Evolutionary conservation across 176 grass and related monocot genomes (phyloP), one percentile per base, ranked within the genome.

Genomic region (Bromus sterilis): DNA sequence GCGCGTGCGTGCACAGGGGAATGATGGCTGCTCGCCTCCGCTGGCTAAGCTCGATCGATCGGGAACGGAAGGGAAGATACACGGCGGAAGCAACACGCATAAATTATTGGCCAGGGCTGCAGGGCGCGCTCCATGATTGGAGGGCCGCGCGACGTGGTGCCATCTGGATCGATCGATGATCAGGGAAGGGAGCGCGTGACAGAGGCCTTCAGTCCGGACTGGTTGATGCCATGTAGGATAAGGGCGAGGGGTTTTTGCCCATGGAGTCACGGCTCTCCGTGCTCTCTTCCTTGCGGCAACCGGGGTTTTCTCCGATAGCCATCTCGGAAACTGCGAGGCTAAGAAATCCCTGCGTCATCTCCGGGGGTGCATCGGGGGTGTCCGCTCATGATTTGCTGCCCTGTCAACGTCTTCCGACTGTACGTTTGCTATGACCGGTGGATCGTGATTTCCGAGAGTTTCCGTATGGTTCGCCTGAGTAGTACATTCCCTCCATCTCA

Each of bases 221-320:
- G 40, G 7, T 13, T 2, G 78, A 1, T 41, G 80, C 80, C 80
- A 83, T 79, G 77, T 78, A 5, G 36, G 76, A 32, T 23, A 4
- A 26, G 72, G 33, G 60, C 24, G 59, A 4, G 5, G 44, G 5
- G 1, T 16, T 57, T 69, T 84, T 81, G 82, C 53, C 82, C 78
- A n/a, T 71, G 82, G 87, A 85, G 87, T 89, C 77, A 89, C 82
- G 82, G 82, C 87, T 85, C 87, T 85, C 87, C 78, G 82, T 64
- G 26, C 42, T 81, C 87, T 81, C 82, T 85, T 81, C 78, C 87
- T 89, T 89, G 71, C 55, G 71, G 87, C 82, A 83, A 88, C 80
- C 66, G 73, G 29, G 16, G 13, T 11, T 64, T 65, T 46, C 30
- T n/a, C 3, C 26, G 24, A n/a, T 44, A 21, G 35, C 53, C 14